phyloP scores from a whole-genome alignment of 257 asterid species.

The Solanum lycopersicoides region DNA sequence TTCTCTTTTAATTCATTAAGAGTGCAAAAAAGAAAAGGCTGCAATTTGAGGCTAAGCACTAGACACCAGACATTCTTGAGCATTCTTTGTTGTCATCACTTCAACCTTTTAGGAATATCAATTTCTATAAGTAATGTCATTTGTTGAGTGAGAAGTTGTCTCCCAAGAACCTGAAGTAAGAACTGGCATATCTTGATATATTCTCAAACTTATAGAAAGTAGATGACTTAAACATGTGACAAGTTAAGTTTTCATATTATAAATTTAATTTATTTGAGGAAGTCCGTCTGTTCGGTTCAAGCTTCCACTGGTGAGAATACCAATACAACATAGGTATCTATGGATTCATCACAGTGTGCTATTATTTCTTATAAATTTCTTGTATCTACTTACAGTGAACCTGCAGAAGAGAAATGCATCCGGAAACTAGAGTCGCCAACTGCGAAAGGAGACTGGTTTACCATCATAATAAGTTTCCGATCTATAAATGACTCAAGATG shows the following conservation, averaged over 20 bases:
- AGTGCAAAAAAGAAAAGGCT: background rate
- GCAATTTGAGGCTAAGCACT: background rate
- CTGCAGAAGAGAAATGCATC: constrained; percentile 36
- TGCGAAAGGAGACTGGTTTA: constrained; percentile 31
- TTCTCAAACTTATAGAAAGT: background rate
- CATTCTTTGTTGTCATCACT: background rate
- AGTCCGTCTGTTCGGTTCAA: background rate
- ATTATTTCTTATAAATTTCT: background rate
- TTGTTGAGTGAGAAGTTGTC: background rate
- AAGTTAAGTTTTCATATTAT: background rate
- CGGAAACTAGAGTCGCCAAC: constrained; percentile 16
- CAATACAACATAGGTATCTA: background rate
- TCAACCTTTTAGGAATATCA: background rate
- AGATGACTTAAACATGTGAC: background rate
- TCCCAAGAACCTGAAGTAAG: background rate
- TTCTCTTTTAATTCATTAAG: background rate
- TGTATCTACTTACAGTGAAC: constrained; percentile 20
- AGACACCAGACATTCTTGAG: background rate
- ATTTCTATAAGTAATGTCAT: background rate
- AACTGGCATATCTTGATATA: background rate
- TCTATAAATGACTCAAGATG: background rate
- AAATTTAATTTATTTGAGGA: background rate
- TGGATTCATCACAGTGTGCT: background rate
- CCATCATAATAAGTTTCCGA: constrained; percentile 30
- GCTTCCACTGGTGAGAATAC: background rate